Percentiles rank a stretch among this genome's conserved stretches.
Conservation (phyloP, 2,329 filamentous ascomycete genomes). For the Diplodia mutila region DNA sequence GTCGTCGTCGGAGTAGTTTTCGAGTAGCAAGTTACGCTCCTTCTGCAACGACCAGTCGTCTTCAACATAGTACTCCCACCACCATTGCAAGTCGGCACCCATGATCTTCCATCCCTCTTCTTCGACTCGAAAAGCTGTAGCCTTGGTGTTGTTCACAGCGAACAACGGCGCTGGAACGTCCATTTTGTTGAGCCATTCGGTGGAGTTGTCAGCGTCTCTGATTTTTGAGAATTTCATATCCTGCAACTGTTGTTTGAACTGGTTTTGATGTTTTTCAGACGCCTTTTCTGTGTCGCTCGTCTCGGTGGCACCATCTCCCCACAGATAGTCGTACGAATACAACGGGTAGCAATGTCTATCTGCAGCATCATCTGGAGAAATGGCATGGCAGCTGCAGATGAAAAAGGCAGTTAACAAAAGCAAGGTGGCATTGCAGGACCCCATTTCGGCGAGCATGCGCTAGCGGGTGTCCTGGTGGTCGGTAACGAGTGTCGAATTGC, state of each 20-base stretch:
- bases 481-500: neutral
- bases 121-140: neutral
- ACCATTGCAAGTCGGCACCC: neutral
- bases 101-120: neutral
- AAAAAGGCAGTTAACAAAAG: neutral
- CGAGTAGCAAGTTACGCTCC: neutral
- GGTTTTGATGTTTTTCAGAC: too few relatives aligned
- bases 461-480: too few relatives aligned
- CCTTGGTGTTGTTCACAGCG: neutral
- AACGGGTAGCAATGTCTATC: neutral
- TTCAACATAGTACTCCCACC: neutral
- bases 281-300: too few relatives aligned
- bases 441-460: neutral
- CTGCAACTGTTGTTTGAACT: neutral
- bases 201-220: neutral
- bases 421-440: too few relatives aligned
- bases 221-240: neutral
- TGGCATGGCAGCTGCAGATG: neutral
- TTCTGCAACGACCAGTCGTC: neutral
- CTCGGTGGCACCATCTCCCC: too few relatives aligned
- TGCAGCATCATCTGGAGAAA: neutral
- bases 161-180: neutral
- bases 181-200: neutral
- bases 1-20: neutral
- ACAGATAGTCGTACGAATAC: neutral